Percentiles rank a stretch among this genome's conserved stretches.
phyloP scores from a whole-genome alignment of 345 rosid species.

The Bretschneidera sinensis region DNA sequence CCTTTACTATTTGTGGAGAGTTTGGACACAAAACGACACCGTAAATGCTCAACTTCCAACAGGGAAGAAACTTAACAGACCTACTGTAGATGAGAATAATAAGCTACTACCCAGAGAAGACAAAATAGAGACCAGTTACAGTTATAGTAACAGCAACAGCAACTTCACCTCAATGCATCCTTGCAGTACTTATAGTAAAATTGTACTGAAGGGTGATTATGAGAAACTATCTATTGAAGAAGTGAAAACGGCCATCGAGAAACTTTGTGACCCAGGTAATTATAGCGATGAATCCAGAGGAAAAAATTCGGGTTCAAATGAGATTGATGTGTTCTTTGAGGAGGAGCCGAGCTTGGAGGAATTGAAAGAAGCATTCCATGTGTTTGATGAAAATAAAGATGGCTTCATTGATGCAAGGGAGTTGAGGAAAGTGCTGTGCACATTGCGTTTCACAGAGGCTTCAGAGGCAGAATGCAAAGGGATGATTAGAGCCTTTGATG shows the following conservation, averaged over 20 bases:
- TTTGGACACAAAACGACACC: constrained; percentile 7
- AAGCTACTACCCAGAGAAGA: too few relatives aligned
- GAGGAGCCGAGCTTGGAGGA: constrained; percentile 38
- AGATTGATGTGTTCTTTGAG: constrained; percentile 32
- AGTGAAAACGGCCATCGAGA: constrained; percentile 30
- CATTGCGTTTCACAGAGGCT: constrained; percentile 32
- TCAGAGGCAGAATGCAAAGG: constrained; percentile 49
- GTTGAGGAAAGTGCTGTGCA: constrained; percentile 32
- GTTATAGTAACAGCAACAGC: too few relatives aligned
- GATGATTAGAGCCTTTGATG: constrained; percentile 51
- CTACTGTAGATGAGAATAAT: too few relatives aligned
- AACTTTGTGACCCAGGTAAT: background rate
- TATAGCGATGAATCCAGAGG: background rate
- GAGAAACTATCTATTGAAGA: constrained; percentile 25
- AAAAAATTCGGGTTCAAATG: constrained; percentile 19
- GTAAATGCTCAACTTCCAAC: constrained; percentile 11
- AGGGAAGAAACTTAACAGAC: background rate
- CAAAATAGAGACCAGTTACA: too few relatives aligned
- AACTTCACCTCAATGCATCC: too few relatives aligned
- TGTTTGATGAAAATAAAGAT: constrained; percentile 59
- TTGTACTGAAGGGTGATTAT: too few relatives aligned
- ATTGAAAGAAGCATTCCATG: constrained; percentile 41
- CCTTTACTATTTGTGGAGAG: background rate
- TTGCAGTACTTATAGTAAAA: too few relatives aligned
- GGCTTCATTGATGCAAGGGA: constrained; percentile 63